A percentile compares a stretch with the other conserved stretches of the same genome.
phyloP scores from a whole-genome alignment of 148 eudicot species.

The Spergularia marina region DNA sequence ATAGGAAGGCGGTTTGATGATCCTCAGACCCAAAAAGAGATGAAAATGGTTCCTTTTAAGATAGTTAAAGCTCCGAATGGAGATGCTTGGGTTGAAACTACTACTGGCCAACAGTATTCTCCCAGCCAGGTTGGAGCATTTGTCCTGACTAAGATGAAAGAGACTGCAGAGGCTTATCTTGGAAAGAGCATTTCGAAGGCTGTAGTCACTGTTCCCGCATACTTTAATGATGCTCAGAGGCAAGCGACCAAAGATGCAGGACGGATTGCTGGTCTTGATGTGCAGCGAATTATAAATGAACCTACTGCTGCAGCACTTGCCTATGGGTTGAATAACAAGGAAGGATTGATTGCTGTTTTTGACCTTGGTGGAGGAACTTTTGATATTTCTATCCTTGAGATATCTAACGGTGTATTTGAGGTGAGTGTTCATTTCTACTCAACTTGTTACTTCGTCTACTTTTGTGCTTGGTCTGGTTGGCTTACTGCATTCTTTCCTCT shows the following conservation, averaged over 20 bases:
- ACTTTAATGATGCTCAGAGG: slow-evolving; percentile 59
- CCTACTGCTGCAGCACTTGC: slow-evolving; percentile 70
- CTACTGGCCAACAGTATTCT: slow-evolving; percentile 49
- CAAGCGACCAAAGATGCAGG: slow-evolving; percentile 70
- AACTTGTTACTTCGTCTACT: neutral
- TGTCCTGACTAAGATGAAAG: slow-evolving; percentile 51
- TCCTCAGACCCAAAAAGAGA: slow-evolving; percentile 51
- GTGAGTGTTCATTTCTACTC: slow-evolving; percentile 16
- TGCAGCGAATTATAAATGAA: slow-evolving; percentile 50
- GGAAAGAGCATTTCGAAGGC: slow-evolving; percentile 44
- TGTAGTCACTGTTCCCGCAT: slow-evolving; percentile 59
- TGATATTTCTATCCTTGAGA: slow-evolving; percentile 58
- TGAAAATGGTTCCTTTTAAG: slow-evolving; percentile 52
- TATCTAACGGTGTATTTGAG: slow-evolving; percentile 61
- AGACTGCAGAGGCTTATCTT: slow-evolving; percentile 57
- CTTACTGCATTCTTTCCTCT: neutral
- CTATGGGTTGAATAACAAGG: slow-evolving; percentile 53
- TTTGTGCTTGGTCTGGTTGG: neutral
- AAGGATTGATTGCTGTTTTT: slow-evolving; percentile 52
- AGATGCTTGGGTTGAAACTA: slow-evolving; percentile 67
- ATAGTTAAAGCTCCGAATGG: slow-evolving; percentile 53
- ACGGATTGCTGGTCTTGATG: slow-evolving; percentile 50
- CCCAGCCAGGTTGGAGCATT: slow-evolving; percentile 65
- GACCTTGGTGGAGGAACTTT: slow-evolving; percentile 66
- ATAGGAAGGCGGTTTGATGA: slow-evolving; percentile 61